A percentile compares a stretch with the other conserved stretches of the same genome.
phyloP scores from a whole-genome alignment of 345 rosid genomes.

The Diplotaxis tenuifolia region DNA sequence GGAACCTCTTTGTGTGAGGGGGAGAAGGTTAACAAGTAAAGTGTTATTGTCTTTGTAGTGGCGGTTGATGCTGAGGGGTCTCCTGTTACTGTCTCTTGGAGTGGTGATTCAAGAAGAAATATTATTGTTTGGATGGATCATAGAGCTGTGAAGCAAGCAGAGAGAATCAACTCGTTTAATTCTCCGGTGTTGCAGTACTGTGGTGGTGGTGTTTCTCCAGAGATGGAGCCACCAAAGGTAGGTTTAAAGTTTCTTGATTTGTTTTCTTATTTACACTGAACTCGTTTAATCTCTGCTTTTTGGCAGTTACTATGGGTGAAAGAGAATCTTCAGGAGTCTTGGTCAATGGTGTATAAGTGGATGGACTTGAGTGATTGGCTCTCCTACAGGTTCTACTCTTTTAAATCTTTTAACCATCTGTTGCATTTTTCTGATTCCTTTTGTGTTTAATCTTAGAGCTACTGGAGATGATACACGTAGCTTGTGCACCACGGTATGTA shows the following conservation, averaged over 20 bases:
- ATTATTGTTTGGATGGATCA: conserved; percentile 98
- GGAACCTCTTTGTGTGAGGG: neutral
- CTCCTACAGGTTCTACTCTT: conserved; percentile 61
- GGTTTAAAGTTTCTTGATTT: conserved; percentile 1
- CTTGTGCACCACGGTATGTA: conserved; percentile 93
- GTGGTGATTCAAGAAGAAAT: conserved; percentile 94
- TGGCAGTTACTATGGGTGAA: conserved; percentile 99
- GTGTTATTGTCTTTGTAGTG: conserved; percentile 47
- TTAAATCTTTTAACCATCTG: neutral
- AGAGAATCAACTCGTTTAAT: conserved; percentile 77
- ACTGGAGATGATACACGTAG: conserved; percentile 96
- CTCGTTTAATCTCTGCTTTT: conserved; percentile 23
- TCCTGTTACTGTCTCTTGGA: conserved; percentile 95
- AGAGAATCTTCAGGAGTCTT: conserved; percentile 87
- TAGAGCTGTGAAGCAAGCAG: conserved; percentile 93
- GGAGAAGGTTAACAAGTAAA: neutral
- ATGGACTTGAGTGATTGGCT: conserved; percentile 99
- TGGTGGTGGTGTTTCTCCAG: conserved; percentile 93
- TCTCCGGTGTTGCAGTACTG: conserved; percentile 83
- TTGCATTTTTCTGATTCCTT: conserved; percentile 9
- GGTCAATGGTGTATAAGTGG: conserved; percentile 96
- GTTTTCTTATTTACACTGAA: neutral
- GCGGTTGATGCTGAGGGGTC: conserved; percentile 97
- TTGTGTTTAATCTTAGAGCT: conserved; percentile 52
- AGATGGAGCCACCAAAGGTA: conserved; percentile 97